Evolutionary conservation across 306 rosid species (phyloP).

Genomic region (Parietaria judaica): DNA sequence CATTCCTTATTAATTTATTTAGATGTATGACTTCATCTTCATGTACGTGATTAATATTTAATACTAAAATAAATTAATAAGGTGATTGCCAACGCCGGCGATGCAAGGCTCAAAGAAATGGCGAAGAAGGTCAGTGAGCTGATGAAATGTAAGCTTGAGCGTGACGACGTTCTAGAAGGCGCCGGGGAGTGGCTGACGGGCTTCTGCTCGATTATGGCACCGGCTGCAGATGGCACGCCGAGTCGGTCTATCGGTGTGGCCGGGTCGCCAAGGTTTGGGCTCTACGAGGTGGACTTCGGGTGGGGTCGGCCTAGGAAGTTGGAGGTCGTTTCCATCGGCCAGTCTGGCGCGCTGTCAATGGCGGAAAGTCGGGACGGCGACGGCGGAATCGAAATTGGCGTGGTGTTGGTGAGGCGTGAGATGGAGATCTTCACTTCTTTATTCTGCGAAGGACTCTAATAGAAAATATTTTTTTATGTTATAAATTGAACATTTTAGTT

Average conservation of each 20-base stretch:
- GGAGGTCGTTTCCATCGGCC: slow-evolving; percentile 15
- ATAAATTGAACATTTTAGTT: no score
- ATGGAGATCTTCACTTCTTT: slow-evolving; percentile 7
- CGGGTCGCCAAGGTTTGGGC: slow-evolving; percentile 7
- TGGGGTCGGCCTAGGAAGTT: slow-evolving; percentile 25
- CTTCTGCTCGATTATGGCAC: not conserved
- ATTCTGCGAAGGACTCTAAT: not conserved
- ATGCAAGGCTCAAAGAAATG: not conserved
- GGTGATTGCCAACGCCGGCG: not conserved
- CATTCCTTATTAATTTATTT: no score
- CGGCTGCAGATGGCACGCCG: not conserved
- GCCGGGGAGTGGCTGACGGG: not conserved
- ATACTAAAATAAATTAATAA: no score
- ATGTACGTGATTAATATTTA: no score
- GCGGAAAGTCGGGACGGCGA: slow-evolving; percentile 4
- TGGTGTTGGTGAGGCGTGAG: slow-evolving; percentile 7
- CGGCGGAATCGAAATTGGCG: slow-evolving; percentile 10
- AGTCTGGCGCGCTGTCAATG: not conserved
- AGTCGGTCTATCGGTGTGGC: not conserved
- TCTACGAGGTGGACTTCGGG: slow-evolving; percentile 17
- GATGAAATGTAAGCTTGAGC: not conserved
- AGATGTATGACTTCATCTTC: no score
- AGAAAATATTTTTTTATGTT: no score
- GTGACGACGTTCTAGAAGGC: not conserved
- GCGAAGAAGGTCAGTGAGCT: not conserved